A percentile compares a stretch with the other conserved stretches of the same genome.
Evolutionary conservation across 2,329 filamentous ascomycete genomes (phyloP).

Genomic region (Fusarium ambrosium): DNA sequence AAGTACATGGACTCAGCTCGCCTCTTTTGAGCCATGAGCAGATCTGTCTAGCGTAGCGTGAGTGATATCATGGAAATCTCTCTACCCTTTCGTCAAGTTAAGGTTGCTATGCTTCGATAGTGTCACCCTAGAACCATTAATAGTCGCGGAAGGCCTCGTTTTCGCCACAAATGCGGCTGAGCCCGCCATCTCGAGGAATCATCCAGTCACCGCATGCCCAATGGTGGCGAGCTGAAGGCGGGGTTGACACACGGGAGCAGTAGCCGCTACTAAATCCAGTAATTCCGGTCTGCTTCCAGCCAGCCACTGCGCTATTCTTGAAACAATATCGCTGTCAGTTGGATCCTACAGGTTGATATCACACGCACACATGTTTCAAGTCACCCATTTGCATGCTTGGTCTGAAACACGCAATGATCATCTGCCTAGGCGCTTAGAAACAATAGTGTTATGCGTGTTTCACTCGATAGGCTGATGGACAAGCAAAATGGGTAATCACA

Average conservation of each 20-base stretch:
- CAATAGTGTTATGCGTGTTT: not conserved
- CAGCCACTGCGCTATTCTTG: not conserved
- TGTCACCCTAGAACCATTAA: not conserved
- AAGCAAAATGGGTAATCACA: not conserved
- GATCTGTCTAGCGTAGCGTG: not conserved
- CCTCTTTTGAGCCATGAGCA: not conserved
- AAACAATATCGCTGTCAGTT: not conserved
- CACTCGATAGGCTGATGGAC: not conserved
- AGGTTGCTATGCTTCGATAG: not conserved
- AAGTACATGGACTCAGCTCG: not conserved
- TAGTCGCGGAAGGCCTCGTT: not conserved
- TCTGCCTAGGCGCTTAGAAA: not conserved
- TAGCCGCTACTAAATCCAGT: not conserved
- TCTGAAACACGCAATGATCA: not conserved
- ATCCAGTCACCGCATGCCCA: not conserved
- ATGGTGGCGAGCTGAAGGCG: not conserved
- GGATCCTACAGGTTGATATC: not conserved
- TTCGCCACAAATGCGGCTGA: not conserved
- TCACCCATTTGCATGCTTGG: not conserved
- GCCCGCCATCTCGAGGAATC: not conserved
- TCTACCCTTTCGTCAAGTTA: not conserved
- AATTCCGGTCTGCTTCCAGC: not conserved
- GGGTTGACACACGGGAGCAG: not conserved
- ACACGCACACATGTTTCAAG: not conserved
- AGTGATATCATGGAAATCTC: not conserved